Percentiles rank a stretch among this genome's conserved stretches.
Evolutionary conservation across 202 grass and related monocot species (phyloP).

Genomic region (Sporobolus alterniflorus): DNA sequence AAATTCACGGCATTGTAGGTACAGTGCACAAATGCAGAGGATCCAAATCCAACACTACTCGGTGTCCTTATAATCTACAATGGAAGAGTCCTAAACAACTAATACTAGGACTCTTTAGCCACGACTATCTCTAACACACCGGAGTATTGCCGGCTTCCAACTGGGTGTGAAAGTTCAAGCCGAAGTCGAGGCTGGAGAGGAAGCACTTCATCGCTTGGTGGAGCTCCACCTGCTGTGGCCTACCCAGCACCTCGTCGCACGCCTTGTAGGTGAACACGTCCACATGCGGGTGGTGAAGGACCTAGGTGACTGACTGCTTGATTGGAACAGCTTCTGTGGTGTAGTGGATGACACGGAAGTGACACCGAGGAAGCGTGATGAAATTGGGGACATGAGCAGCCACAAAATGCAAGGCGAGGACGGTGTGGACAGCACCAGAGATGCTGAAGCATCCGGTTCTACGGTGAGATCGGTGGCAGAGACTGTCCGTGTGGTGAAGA

Average conservation of each 20-base stretch:
- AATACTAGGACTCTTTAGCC: no score
- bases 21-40: no score
- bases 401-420: conserved; percentile 45
- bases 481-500: conserved; percentile 39
- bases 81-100: no score
- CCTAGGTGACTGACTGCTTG: conserved; percentile 30
- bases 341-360: conserved; percentile 36
- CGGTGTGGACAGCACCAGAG: conserved; percentile 46
- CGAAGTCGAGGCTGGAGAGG: conserved; percentile 68
- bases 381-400: conserved; percentile 37
- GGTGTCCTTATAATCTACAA: no score
- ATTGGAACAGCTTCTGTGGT: conserved; percentile 13
- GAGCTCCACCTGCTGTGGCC: conserved; percentile 78
- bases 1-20: no score
- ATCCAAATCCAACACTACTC: no score
- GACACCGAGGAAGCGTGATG: conserved; percentile 27
- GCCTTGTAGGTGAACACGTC: conserved; percentile 64
- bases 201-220: conserved; percentile 73
- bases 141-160: conserved; percentile 50
- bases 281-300: conserved; percentile 47
- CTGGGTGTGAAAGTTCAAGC: conserved; percentile 80
- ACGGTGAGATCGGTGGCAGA: no score
- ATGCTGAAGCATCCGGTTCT: conserved; percentile 18
- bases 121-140: no score
- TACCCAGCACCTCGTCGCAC: conserved; percentile 73